Evolutionary conservation across 139 green algal species (phyloP), one percentile per base, ranked within the genome.

Genomic region (Dunaliella sp.): DNA sequence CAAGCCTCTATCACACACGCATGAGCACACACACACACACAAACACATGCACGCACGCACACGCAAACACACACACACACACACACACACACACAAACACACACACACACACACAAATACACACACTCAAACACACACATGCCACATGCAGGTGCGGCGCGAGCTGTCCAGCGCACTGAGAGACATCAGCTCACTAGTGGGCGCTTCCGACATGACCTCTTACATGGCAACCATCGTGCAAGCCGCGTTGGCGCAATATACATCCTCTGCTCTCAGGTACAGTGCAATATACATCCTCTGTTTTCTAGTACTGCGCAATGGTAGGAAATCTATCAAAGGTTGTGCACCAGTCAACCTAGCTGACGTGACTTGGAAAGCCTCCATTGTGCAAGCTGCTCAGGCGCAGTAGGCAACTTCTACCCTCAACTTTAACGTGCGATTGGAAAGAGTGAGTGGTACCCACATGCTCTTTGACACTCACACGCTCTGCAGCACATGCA

Each of bases 141-240:
- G 58, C 25, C n/a, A 81, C 81, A 32, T 81, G 38, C 88, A 95
- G 92, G 88, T 94, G 33, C 92, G 92, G 0, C 83, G 92, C 0
- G 92, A 95, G 85, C 87, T 92, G 21, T 86, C 88, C 0, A 87
- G 90, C 34, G 91, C 87, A 0, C 85, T 95, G 82, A 77, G 92
- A 0, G 91, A 92, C 57, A 88, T 94, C 65, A 82, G 84, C 32
- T 78, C 26, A 30, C 86, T 94, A 38, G 84, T 94, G 33, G 89
- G 89, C 3, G 76, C 38, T 0, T 35, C 34, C 21, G 78, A 83
- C 32, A 90, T 92, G 87, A 30, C 90, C 3, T 22, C 48, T 1
- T 90, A 81, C 78, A 88, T 92, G 72, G 38, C 86, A 7, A 59
- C 82, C 25, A 86, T 93, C 26, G 83, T 91, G 72, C 83, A 84